phyloP scores from a whole-genome alignment of 83 land plant species.

The Thuja plicata region DNA sequence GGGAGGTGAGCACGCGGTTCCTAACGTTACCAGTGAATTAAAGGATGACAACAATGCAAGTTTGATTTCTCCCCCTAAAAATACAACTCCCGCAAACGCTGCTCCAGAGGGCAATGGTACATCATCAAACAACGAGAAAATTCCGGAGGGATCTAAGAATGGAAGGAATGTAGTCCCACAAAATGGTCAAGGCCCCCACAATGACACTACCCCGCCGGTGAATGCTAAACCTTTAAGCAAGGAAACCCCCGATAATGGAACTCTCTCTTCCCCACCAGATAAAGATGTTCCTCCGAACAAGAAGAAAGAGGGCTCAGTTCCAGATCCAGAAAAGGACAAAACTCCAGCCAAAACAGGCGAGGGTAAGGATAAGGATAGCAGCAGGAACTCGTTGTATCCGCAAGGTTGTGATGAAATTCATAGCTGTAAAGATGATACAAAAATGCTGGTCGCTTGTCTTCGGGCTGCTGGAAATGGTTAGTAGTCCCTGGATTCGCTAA shows the following conservation, averaged over 20 bases:
- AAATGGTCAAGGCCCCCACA: not conserved
- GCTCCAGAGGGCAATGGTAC: not conserved
- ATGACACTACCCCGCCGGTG: not conserved
- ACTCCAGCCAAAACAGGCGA: not conserved
- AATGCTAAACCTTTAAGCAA: no score
- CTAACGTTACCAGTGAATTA: not conserved
- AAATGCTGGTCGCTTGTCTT: not conserved
- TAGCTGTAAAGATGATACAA: not conserved
- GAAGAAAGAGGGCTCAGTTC: not conserved
- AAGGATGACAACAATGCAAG: not conserved
- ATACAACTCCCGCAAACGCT: not conserved
- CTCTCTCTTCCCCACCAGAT: not conserved
- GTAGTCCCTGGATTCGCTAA: not conserved
- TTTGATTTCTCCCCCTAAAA: not conserved
- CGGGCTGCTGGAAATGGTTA: not conserved
- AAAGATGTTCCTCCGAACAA: not conserved
- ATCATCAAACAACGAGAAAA: not conserved
- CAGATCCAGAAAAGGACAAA: not conserved
- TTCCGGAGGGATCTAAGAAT: not conserved
- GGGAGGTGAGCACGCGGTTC: not conserved
- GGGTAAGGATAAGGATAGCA: not conserved
- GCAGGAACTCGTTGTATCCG: not conserved
- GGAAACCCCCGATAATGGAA: not conserved
- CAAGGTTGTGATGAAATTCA: not conserved
- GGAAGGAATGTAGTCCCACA: not conserved